Evolutionary conservation across 2,329 filamentous ascomycete species (phyloP), one percentile per base, ranked within the genome.

Genomic region (Fusarium phyllophilum): DNA sequence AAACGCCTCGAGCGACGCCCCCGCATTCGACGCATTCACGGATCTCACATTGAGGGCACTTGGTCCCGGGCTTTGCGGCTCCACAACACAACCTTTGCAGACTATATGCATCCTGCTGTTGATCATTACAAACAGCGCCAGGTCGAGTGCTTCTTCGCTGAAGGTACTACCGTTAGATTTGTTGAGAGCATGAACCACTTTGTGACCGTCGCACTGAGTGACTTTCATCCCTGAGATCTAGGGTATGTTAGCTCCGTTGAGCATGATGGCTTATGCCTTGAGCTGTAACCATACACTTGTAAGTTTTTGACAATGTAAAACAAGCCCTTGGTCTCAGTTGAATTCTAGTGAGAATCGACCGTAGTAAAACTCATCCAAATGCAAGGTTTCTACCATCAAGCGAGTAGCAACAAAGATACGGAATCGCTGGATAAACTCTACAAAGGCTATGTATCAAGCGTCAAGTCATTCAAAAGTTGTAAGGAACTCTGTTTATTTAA

Each of bases 331-430:
- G 24, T 15, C 20, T 48, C 45, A 4, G 13, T 29, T 5, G 13
- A 15, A 9, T 22, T 46, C 3, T 33, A 17, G 29, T 18, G 15
- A 17, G 22, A 33, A n/a, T n/a, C 11, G 29, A 33, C 11, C 20
- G 3, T n/a, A 7, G 15, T n/a, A 9, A 33, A 10, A 9, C 11
- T 49, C 29, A 17, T 33, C 8, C 22, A 18, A 49, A n/a, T 8
- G 22, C 29, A 49, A 6, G 29, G 7, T 18, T 49, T 49, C 20
- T 5, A 6, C 3, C 5, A 9, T 49, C 7, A n/a, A n/a, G 29
- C 22, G 14, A 33, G 8, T n/a, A 6, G 29, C 20, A 49, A n/a
- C 9, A 17, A 9, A 8, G 11, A n/a, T 9, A 18, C 0, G 2
- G 1, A 31, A n/a, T n/a, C 5, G 11, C 15, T n/a, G 15, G 7